Percentiles rank a stretch among this genome's conserved stretches.
phyloP scores from a whole-genome alignment of 352 stramenopile species.

The Pythium aphanidermatum region DNA sequence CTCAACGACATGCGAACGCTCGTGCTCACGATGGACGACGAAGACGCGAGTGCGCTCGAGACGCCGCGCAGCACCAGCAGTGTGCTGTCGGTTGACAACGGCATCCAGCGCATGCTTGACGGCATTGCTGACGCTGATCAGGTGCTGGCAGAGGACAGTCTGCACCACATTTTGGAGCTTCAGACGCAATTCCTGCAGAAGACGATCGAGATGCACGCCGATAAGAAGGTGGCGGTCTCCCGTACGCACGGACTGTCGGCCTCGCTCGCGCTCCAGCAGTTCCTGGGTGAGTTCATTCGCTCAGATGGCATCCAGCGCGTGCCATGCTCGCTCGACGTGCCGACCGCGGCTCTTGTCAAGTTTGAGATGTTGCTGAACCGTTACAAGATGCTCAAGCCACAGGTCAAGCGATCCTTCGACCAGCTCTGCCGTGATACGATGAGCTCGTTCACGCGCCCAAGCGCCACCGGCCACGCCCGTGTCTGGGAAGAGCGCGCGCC shows the following conservation, averaged over 20 bases:
- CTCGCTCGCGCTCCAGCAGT: constrained; percentile 21
- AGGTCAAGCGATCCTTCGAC: constrained; percentile 62
- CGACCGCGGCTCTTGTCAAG: constrained; percentile 36
- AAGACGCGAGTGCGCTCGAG: background rate
- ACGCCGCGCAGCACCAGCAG: constrained; percentile 25
- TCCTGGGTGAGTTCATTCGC: constrained; percentile 30
- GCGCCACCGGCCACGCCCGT: constrained; percentile 4
- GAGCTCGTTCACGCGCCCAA: constrained; percentile 33
- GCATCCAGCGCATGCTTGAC: constrained; percentile 43
- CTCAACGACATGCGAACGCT: constrained; percentile 36
- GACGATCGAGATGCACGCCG: constrained; percentile 37
- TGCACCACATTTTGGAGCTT: constrained; percentile 48
- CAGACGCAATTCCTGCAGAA: constrained; percentile 53
- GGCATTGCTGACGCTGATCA: constrained; percentile 38
- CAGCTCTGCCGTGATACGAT: constrained; percentile 60
- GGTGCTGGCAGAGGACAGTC: constrained; percentile 53
- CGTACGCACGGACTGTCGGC: constrained; percentile 9
- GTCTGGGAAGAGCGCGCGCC: constrained; percentile 49
- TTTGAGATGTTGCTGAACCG: constrained; percentile 69
- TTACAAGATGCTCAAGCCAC: constrained; percentile 48
- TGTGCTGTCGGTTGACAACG: constrained; percentile 14
- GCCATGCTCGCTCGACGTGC: constrained; percentile 34
- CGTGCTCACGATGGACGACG: constrained; percentile 26
- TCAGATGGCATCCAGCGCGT: constrained; percentile 15
- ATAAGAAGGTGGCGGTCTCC: constrained; percentile 26